Conservation (phyloP, 345 rosid genomes). For the Hibiscus tridactylites region DNA sequence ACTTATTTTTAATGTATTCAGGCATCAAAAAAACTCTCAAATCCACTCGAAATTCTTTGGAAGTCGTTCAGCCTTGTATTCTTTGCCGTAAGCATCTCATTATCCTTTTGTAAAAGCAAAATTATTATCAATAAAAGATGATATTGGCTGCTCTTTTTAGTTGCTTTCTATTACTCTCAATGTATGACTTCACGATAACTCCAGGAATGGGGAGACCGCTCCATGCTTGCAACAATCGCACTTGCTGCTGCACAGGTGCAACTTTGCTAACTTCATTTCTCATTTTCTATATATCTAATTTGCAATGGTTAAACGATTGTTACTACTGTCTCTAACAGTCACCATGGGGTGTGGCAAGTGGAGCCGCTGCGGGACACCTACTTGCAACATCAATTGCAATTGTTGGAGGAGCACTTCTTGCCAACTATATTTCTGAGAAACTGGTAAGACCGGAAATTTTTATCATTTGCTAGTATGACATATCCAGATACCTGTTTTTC, state of each 20-base stretch:
- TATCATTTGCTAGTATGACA: not conserved
- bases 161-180: not conserved
- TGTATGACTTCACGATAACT: not conserved
- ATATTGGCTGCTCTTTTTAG: not conserved
- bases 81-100: constrained; percentile 71
- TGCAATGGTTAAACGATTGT: not conserved
- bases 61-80: constrained; percentile 93
- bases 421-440: constrained; percentile 90
- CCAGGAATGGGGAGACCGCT: constrained; percentile 99
- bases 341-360: constrained; percentile 89
- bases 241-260: constrained; percentile 92
- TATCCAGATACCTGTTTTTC: not conserved
- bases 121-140: not conserved
- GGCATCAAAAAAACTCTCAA: constrained; percentile 69
- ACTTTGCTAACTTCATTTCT: not conserved
- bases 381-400: constrained; percentile 75
- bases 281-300: not conserved
- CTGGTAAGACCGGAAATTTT: constrained; percentile 36
- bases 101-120: not conserved
- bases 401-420: constrained; percentile 91
- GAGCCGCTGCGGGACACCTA: constrained; percentile 93
- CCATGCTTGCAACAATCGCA: constrained; percentile 98
- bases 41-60: constrained; percentile 84
- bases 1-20: constrained; percentile 17
- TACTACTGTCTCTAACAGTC: constrained; percentile 36